Conservation (phyloP, 768 basidiomycete species). For the Kondoa malvinella region DNA sequence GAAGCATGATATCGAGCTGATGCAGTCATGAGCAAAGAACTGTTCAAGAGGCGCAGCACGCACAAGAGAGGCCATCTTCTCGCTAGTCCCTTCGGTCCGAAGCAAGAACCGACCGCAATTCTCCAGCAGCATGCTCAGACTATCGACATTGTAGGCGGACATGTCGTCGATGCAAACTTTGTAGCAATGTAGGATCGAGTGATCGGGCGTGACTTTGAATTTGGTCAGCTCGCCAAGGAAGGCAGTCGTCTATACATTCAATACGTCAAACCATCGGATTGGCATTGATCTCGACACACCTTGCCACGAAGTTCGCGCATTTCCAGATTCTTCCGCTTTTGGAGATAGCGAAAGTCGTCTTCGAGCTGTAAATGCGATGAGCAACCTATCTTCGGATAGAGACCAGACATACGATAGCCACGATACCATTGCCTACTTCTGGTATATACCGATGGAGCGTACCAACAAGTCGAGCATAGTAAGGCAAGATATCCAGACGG, state of each 20-base stretch:
- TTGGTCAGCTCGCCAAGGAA: constrained; percentile 90
- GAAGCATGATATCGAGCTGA: constrained; percentile 71
- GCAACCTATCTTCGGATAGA: not conserved
- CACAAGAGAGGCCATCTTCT: constrained; percentile 78
- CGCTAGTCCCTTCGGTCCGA: constrained; percentile 67
- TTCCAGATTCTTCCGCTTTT: constrained; percentile 84
- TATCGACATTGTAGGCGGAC: constrained; percentile 79
- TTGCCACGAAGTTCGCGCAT: constrained; percentile 68
- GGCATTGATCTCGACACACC: constrained; percentile 35
- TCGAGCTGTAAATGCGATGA: constrained; percentile 47
- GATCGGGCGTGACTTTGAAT: constrained; percentile 73
- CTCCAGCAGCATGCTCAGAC: constrained; percentile 74
- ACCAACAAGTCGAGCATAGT: constrained; percentile 77
- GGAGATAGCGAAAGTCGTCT: constrained; percentile 89
- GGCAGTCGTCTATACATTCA: constrained; percentile 52
- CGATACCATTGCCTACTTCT: constrained; percentile 67
- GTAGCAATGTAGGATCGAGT: constrained; percentile 84
- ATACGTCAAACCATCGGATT: not conserved
- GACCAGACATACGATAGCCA: constrained; percentile 50
- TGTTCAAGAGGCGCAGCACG: constrained; percentile 14
- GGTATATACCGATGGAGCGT: constrained; percentile 85
- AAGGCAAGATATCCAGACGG: constrained; percentile 74
- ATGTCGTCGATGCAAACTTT: constrained; percentile 97
- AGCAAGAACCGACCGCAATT: constrained; percentile 84
- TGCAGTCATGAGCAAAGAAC: not conserved